These are phyloP conservation scores for Diaporthe destruens DNA, from an alignment of 2,329 filamentous ascomycete genomes.

Conservation along the genomic window DNA sequence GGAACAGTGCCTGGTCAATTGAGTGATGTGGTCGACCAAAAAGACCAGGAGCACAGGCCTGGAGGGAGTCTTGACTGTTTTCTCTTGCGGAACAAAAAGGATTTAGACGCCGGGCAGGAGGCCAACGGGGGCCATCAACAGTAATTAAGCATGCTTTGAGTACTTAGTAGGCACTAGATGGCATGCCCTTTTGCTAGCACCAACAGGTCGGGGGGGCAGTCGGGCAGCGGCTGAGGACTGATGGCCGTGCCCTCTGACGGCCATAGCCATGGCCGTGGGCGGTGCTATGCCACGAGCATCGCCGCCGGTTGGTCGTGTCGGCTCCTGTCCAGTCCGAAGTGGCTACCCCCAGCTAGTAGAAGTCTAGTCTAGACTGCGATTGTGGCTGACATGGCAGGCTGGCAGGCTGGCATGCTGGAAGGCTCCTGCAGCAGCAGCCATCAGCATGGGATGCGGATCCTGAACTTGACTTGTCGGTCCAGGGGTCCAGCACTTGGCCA, in stretches of 20 bases:
- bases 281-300: slow-evolving; percentile 22
- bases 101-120: slow-evolving; percentile 9
- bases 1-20: slow-evolving; percentile 38
- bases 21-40: not conserved
- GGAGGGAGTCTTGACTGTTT: not conserved
- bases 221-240: slow-evolving; percentile 32
- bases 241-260: slow-evolving; percentile 3
- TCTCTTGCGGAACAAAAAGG: not conserved
- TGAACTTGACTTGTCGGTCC: slow-evolving; percentile 1
- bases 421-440: slow-evolving; percentile 15
- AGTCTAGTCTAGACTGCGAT: slow-evolving; percentile 6
- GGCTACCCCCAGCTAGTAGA: not conserved
- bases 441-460: slow-evolving; percentile 28
- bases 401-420: slow-evolving; percentile 13
- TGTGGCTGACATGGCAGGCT: slow-evolving; percentile 33
- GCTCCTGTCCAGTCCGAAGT: not conserved
- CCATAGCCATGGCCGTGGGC: slow-evolving; percentile 10
- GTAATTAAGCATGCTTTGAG: slow-evolving; percentile 16
- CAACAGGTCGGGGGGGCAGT: too few species aligned
- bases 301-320: slow-evolving; percentile 21
- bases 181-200: not conserved
- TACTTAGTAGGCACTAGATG: slow-evolving; percentile 11
- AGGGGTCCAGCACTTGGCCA: not conserved
- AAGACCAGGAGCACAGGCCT: not conserved
- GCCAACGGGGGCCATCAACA: slow-evolving; percentile 21